Evolutionary conservation across 1,139 yeast species (phyloP), one percentile per base, ranked within the genome.

Genomic region (Nakaseomyces delphensis): DNA sequence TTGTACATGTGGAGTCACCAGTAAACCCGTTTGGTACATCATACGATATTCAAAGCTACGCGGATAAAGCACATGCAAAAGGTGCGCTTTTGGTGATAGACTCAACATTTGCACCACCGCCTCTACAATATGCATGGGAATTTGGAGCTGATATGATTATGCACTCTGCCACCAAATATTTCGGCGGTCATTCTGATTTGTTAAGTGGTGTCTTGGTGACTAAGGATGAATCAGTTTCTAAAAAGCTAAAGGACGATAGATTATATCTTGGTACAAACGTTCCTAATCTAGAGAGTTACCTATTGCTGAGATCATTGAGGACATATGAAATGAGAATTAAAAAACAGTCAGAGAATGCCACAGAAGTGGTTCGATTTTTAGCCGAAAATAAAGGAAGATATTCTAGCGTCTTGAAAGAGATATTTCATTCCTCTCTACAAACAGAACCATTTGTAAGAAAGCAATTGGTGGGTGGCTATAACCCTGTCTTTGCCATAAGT

Each of bases 81-180:
- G 86, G 87, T 2, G 94, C 95, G 0, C 59, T 68, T 19, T 62
- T 89, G 20, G 57, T 79, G 20, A 81, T 87, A 7, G 97, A 89
- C 60, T 76, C 96, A 1, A 89, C 96, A 0, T 80, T 89, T 61
- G 96, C 95, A 3, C 96, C 96, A 19, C 95, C 95, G 13, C 96
- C 96, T 6, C 66, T 87, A 44, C 87, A 79, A 57, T 74, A 83
- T 51, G 91, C 94, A 4, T 86, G 85, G 64, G 68, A 71, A 32
- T 80, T 73, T 52, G 95, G 91, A 36, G 95, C 82, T 25, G 96
- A 87, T 60, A 63, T 84, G 54, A 76, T 87, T 13, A 67, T 89
- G 77, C 96, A 87, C 63, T 84, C 95, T 1, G 95, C 89, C 1
- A 85, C 96, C 2, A 87, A 87, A 60, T 89, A 79, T 63, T 80